Conservation (phyloP, 257 asterid genomes). For the Eucommia ulmoides region DNA sequence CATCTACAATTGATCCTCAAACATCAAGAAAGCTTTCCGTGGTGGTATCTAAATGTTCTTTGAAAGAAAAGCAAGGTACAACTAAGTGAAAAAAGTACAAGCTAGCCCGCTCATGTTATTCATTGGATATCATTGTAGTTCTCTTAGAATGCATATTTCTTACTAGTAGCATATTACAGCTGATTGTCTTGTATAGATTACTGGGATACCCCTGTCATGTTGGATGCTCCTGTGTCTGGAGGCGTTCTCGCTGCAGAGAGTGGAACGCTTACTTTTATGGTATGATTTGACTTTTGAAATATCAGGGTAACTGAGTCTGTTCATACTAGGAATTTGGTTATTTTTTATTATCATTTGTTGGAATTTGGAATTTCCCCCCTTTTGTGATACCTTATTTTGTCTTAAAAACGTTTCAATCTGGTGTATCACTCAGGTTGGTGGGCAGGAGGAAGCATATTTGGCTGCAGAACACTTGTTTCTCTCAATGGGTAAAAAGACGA, state of each 20-base stretch:
- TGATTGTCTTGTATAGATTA: constrained; percentile 44
- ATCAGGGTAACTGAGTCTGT: too few species aligned
- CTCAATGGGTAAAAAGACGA: constrained; percentile 79
- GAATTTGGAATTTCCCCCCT: not conserved
- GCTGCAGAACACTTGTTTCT: constrained; percentile 69
- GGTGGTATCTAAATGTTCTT: constrained; percentile 27
- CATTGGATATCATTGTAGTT: not conserved
- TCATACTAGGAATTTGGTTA: too few species aligned
- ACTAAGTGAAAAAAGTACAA: not conserved
- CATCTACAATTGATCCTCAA: constrained; percentile 93
- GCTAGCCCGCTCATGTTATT: not conserved
- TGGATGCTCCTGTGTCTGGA: constrained; percentile 99
- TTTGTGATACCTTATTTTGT: not conserved
- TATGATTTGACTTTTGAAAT: constrained; percentile 15
- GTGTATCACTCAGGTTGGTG: constrained; percentile 64
- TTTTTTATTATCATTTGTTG: not conserved
- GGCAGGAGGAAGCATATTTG: constrained; percentile 59
- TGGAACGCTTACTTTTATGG: constrained; percentile 97
- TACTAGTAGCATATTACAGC: too few species aligned
- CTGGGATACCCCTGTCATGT: constrained; percentile 45
- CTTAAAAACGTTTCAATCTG: constrained; percentile 1
- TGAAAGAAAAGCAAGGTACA: constrained; percentile 34
- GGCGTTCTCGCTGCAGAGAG: constrained; percentile 82
- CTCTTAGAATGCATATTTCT: not conserved
- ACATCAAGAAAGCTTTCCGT: constrained; percentile 71